A percentile compares a stretch with the other conserved stretches of the same genome.
Conservation (phyloP, 768 basidiomycete species). For the Pisolithus marmoratus region DNA sequence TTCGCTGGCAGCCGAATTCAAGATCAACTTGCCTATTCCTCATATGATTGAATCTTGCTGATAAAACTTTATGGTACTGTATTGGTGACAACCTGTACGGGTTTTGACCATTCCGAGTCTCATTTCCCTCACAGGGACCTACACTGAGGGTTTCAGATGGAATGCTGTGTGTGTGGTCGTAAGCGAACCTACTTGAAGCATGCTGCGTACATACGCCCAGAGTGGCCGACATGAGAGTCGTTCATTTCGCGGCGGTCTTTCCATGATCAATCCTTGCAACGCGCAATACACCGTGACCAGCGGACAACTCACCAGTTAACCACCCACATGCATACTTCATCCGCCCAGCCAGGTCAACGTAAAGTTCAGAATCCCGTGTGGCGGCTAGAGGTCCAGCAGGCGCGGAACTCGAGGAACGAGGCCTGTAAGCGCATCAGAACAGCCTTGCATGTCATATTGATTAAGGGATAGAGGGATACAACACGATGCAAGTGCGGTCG, state of each 20-base stretch:
- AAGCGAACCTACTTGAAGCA: background rate
- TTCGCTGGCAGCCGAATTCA: no score
- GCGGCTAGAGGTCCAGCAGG: background rate
- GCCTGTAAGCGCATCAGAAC: background rate
- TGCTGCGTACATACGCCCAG: background rate
- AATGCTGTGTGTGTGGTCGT: background rate
- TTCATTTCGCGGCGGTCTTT: background rate
- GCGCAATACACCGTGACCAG: background rate
- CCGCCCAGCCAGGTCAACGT: background rate
- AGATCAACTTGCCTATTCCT: no score
- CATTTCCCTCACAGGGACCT: no score
- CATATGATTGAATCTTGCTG: no score
- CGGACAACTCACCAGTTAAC: background rate
- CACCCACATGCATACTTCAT: background rate
- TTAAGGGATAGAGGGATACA: background rate
- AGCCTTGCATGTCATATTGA: background rate
- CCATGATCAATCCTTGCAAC: background rate
- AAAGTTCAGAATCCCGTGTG: background rate
- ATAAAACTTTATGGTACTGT: no score
- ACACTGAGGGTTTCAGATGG: background rate
- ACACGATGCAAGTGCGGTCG: background rate
- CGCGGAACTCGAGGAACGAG: background rate
- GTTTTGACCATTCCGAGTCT: no score
- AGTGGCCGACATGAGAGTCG: background rate
- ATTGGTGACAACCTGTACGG: no score